Evolutionary conservation across 192 early-diverging fungal species (phyloP).

Genomic region (Coemansia sp.): DNA sequence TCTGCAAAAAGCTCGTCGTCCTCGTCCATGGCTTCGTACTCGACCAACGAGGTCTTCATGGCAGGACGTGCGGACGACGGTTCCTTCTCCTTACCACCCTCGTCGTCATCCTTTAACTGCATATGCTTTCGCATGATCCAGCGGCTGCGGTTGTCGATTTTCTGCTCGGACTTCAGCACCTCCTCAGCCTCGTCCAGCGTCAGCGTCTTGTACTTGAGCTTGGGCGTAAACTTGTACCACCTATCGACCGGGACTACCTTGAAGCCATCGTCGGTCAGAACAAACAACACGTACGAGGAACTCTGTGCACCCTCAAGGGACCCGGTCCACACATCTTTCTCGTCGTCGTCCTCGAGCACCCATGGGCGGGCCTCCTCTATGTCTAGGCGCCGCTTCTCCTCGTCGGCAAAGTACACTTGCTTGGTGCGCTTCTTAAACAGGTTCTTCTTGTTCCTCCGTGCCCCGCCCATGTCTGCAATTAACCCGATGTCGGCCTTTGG

Average conservation of each 20-base stretch:
- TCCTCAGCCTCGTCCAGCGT: slow-evolving; percentile 80
- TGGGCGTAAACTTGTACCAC: slow-evolving; percentile 79
- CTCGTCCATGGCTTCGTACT: slow-evolving; percentile 58
- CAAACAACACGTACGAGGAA: slow-evolving; percentile 72
- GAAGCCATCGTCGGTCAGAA: slow-evolving; percentile 74
- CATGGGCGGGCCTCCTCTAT: slow-evolving; percentile 77
- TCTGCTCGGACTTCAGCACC: slow-evolving; percentile 55
- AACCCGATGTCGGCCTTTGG: slow-evolving; percentile 60
- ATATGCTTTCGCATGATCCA: slow-evolving; percentile 63
- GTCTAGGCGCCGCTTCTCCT: slow-evolving; percentile 69
- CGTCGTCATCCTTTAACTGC: slow-evolving; percentile 33
- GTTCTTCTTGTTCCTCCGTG: slow-evolving; percentile 74
- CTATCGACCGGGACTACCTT: slow-evolving; percentile 72
- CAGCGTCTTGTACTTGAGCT: slow-evolving; percentile 65
- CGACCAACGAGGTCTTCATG: slow-evolving; percentile 34
- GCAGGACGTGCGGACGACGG: slow-evolving; percentile 23
- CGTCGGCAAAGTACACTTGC: slow-evolving; percentile 75
- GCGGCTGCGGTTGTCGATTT: slow-evolving; percentile 28
- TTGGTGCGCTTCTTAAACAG: slow-evolving; percentile 81
- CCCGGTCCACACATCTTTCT: slow-evolving; percentile 67
- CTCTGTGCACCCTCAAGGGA: slow-evolving; percentile 71
- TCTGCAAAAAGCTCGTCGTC: slow-evolving; percentile 56
- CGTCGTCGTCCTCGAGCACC: slow-evolving; percentile 77
- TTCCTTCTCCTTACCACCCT: slow-evolving; percentile 22
- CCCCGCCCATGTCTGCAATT: slow-evolving; percentile 76